Conservation (phyloP, 345 rosid genomes). For the Aethionema arabicum region DNA sequence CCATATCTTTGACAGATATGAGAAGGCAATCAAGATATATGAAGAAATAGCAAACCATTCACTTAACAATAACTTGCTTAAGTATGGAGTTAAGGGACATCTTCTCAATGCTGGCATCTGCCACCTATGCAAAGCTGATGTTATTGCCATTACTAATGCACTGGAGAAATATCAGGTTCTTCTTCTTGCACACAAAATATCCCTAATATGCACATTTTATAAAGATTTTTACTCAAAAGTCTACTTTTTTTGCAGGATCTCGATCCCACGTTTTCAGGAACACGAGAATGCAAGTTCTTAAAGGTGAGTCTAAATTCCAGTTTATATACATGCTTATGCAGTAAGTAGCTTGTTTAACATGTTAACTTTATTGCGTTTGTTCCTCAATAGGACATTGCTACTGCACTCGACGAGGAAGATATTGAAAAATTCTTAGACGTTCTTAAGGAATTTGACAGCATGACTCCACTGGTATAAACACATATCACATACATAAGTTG, state of each 20-base stretch:
- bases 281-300: slow-evolving; percentile 76
- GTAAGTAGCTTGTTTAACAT: slow-evolving; percentile 12
- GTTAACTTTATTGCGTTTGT: not conserved
- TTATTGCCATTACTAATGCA: slow-evolving; percentile 83
- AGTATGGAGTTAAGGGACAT: slow-evolving; percentile 97
- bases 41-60: slow-evolving; percentile 84
- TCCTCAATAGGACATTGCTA: slow-evolving; percentile 62
- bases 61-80: slow-evolving; percentile 75
- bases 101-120: slow-evolving; percentile 96
- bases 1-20: slow-evolving; percentile 60
- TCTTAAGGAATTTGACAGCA: slow-evolving; percentile 95
- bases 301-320: slow-evolving; percentile 39
- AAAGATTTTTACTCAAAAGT: slow-evolving; percentile 8
- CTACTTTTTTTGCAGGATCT: slow-evolving; percentile 59
- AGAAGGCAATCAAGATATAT: slow-evolving; percentile 79
- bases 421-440: slow-evolving; percentile 79
- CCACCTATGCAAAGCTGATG: slow-evolving; percentile 91
- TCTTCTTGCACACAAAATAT: slow-evolving; percentile 15
- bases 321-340: not conserved
- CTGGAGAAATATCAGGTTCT: slow-evolving; percentile 88
- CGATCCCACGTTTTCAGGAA: slow-evolving; percentile 97
- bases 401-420: slow-evolving; percentile 95
- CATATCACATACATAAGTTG: not conserved
- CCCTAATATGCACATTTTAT: slow-evolving; percentile 10
- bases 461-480: slow-evolving; percentile 84